Conservation (phyloP, 2,329 filamentous ascomycete species). For the Bimuria novae-zelandiae region DNA sequence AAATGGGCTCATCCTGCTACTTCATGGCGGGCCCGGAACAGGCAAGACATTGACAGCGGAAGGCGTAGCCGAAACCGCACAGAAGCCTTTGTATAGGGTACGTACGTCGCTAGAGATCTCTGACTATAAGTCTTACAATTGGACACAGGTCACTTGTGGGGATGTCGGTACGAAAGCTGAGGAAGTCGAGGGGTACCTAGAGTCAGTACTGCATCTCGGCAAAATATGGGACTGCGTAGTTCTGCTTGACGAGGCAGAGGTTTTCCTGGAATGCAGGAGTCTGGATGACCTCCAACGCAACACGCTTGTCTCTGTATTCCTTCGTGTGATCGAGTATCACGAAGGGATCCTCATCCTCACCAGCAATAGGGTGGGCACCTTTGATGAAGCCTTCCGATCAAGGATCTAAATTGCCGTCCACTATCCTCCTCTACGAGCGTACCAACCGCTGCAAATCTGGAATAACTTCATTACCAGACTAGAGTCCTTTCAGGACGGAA, state of each 20-base stretch:
- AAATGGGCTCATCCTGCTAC: constrained; percentile 33
- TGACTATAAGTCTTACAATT: too few species aligned
- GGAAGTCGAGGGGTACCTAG: constrained; percentile 18
- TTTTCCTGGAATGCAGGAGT: constrained; percentile 59
- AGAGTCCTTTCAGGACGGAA: constrained; percentile 10
- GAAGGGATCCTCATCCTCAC: constrained; percentile 51
- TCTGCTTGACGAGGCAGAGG: constrained; percentile 47
- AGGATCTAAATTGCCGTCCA: constrained; percentile 50
- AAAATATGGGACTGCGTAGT: constrained; percentile 56
- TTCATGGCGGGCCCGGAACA: constrained; percentile 33
- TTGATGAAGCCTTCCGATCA: constrained; percentile 48
- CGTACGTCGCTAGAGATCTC: neutral
- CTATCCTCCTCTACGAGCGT: constrained; percentile 52
- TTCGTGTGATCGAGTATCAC: constrained; percentile 49
- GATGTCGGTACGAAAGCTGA: constrained; percentile 17
- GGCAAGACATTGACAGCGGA: constrained; percentile 23
- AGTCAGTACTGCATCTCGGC: constrained; percentile 12
- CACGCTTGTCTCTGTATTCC: constrained; percentile 26
- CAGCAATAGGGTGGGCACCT: constrained; percentile 45
- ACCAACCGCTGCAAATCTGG: constrained; percentile 47
- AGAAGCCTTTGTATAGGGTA: constrained; percentile 29
- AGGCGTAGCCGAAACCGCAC: constrained; percentile 9
- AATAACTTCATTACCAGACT: constrained; percentile 29
- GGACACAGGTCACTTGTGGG: constrained; percentile 8
- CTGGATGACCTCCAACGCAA: constrained; percentile 21